Evolutionary conservation across 768 basidiomycete genomes (phyloP).

Genomic region (Calocera cornea): DNA sequence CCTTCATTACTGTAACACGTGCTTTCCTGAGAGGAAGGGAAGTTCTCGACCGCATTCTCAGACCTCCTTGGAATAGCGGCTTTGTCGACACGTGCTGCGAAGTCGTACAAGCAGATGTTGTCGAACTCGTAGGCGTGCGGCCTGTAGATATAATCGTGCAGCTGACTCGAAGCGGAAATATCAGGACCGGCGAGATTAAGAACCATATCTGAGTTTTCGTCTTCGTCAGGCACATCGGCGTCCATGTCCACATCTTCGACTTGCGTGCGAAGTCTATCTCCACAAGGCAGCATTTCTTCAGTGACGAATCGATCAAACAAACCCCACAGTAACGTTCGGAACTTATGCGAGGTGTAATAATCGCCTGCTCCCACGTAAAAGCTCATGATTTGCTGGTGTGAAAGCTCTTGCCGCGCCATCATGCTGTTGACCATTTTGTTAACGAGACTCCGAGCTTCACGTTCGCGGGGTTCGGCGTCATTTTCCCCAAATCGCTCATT

Average conservation of each 20-base stretch:
- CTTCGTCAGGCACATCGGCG: too few relatives aligned
- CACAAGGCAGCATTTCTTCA: not conserved
- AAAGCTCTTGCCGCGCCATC: conserved; percentile 18
- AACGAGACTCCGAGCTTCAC: not conserved
- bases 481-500: not conserved
- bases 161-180: not conserved
- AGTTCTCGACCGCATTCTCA: too few relatives aligned
- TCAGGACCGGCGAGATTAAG: not conserved
- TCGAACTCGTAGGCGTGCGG: not conserved
- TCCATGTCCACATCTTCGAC: too few relatives aligned
- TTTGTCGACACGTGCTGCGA: not conserved
- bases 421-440: not conserved
- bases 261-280: too few relatives aligned
- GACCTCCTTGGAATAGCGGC: too few relatives aligned
- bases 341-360: conserved; percentile 15
- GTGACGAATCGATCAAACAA: not conserved
- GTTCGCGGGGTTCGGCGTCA: not conserved
- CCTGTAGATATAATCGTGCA: not conserved
- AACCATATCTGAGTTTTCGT: too few relatives aligned
- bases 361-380: conserved; percentile 19
- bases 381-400: conserved; percentile 23
- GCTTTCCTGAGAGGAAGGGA: too few relatives aligned
- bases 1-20: too few relatives aligned
- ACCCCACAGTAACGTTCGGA: conserved; percentile 7
- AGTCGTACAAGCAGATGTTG: not conserved